Percentiles rank a stretch among this genome's conserved stretches.
These are phyloP conservation scores for Exophiala phaeomuriformis DNA, from an alignment of 2,329 filamentous ascomycete species.

Conservation along the genomic window DNA sequence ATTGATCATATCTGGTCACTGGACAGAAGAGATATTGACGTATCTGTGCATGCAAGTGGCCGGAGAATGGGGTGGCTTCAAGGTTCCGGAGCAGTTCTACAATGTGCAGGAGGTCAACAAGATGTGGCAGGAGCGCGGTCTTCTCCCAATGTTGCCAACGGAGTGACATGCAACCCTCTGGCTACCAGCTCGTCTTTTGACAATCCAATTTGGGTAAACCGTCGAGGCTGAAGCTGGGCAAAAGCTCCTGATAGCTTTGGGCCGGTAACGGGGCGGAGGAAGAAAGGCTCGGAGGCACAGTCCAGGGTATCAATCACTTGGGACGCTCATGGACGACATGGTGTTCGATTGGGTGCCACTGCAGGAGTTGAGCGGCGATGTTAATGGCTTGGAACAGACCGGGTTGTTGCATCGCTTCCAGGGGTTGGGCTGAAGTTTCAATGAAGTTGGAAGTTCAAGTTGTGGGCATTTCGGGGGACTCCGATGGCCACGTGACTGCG, in stretches of 20 bases:
- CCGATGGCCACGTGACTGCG: slow-evolving; percentile 4
- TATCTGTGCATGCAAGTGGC: slow-evolving; percentile 18
- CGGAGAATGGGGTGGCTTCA: slow-evolving; percentile 19
- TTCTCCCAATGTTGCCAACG: slow-evolving; percentile 1
- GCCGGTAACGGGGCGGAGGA: too few relatives aligned
- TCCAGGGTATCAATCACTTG: too few relatives aligned
- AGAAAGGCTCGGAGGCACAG: too few relatives aligned
- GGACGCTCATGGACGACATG: too few relatives aligned
- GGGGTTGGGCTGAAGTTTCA: not conserved
- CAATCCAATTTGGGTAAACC: not conserved
- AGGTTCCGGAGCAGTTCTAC: slow-evolving; percentile 13
- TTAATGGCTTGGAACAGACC: too few relatives aligned
- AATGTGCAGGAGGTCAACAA: slow-evolving; percentile 14
- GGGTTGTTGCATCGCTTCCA: too few relatives aligned
- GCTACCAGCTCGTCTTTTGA: not conserved
- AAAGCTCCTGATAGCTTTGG: too few relatives aligned
- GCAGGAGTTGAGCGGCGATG: too few relatives aligned
- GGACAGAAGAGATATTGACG: slow-evolving; percentile 14
- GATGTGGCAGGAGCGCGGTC: not conserved
- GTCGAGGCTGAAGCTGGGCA: too few relatives aligned
- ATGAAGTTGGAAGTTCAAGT: not conserved
- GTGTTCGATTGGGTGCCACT: too few relatives aligned
- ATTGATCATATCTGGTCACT: slow-evolving; percentile 9
- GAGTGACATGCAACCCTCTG: not conserved
- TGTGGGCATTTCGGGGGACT: not conserved